Evolutionary conservation across 129 eudicot species (phyloP).

Genomic region (Chrysanthemum seticuspe): DNA sequence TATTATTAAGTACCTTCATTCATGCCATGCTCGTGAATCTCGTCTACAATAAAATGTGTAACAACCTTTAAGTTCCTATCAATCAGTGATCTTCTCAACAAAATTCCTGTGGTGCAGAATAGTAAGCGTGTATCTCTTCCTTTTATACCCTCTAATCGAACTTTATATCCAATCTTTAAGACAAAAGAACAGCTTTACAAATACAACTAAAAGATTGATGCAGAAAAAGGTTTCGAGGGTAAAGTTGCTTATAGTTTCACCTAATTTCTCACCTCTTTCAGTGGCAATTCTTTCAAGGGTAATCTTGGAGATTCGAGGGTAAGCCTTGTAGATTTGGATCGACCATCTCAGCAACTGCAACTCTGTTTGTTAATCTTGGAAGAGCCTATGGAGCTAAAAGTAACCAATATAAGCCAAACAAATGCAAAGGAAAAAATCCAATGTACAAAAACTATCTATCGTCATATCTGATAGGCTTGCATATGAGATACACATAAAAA

Average conservation of each 20-base stretch:
- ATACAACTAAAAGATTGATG: conserved; percentile 17
- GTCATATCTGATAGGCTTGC: too few species aligned
- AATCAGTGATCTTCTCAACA: conserved; percentile 75
- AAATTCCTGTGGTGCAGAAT: conserved; percentile 90
- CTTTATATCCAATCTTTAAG: conserved; percentile 91
- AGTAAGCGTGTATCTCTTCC: conserved; percentile 93
- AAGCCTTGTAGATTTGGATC: too few species aligned
- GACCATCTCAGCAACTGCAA: too few species aligned
- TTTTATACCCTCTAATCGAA: conserved; percentile 89
- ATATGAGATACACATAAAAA: too few species aligned
- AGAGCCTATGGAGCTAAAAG: too few species aligned
- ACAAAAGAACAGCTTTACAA: conserved; percentile 2
- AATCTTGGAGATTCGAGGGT: too few species aligned
- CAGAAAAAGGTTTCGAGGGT: background rate
- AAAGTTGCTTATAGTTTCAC: conserved; percentile 70
- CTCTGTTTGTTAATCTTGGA: too few species aligned
- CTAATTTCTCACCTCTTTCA: conserved; percentile 84
- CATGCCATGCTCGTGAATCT: conserved; percentile 98
- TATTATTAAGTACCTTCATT: conserved; percentile 69
- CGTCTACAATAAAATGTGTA: conserved; percentile 84
- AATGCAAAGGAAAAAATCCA: too few species aligned
- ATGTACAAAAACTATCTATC: too few species aligned
- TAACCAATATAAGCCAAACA: too few species aligned
- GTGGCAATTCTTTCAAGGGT: conserved; percentile 83
- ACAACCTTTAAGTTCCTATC: conserved; percentile 86